Conservation (phyloP, 2,329 filamentous ascomycete species). For the Laburnicola sp. region DNA sequence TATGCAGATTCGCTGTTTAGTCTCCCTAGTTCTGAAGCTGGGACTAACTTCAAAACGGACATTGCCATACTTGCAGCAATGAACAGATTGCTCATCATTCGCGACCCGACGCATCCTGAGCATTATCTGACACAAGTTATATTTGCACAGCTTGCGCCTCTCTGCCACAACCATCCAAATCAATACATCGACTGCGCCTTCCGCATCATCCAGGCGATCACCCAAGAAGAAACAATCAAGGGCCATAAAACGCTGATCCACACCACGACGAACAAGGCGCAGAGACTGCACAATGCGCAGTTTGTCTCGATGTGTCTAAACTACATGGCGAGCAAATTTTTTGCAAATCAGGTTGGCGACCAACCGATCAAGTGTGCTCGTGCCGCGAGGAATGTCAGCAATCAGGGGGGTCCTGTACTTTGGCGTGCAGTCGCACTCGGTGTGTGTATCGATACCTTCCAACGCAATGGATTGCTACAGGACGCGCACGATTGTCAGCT, state of each 20-base stretch:
- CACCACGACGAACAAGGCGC: constrained; percentile 54
- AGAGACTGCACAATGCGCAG: constrained; percentile 73
- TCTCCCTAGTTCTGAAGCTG: constrained; percentile 44
- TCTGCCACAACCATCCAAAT: constrained; percentile 71
- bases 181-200: constrained; percentile 77
- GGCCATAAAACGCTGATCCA: constrained; percentile 79
- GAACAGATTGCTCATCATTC: constrained; percentile 54
- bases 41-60: constrained; percentile 41
- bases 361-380: constrained; percentile 55
- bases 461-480: constrained; percentile 30
- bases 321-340: constrained; percentile 82
- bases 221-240: constrained; percentile 67
- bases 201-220: constrained; percentile 70
- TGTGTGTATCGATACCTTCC: constrained; percentile 34
- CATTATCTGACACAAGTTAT: constrained; percentile 59
- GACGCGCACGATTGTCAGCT: constrained; percentile 28
- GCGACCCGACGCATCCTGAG: constrained; percentile 48
- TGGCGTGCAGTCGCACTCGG: constrained; percentile 41
- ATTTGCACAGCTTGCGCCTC: constrained; percentile 66
- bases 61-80: constrained; percentile 53
- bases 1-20: constrained; percentile 67
- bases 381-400: constrained; percentile 35
- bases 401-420: constrained; percentile 24
- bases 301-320: constrained; percentile 81
- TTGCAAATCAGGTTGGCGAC: constrained; percentile 74